Evolutionary conservation across 495 filamentous ascomycete genomes (phyloP).

Genomic region (Xylaria flabelliformis): DNA sequence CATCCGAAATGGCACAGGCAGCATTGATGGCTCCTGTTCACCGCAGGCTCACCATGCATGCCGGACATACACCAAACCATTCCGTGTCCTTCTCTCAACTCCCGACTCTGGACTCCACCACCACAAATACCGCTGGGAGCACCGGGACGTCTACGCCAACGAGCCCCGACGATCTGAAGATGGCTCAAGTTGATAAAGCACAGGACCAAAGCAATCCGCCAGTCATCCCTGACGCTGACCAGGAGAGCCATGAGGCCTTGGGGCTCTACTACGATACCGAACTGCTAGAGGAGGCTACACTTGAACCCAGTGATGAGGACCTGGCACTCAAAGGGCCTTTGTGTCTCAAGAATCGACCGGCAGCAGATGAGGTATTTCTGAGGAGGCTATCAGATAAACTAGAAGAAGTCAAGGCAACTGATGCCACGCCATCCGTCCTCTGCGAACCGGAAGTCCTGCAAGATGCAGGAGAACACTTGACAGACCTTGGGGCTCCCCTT

Average conservation of each 20-base stretch:
- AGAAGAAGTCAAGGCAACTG: slow-evolving; percentile 45
- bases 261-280: neutral
- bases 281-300: slow-evolving; percentile 6
- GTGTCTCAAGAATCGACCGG: slow-evolving; percentile 53
- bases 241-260: neutral
- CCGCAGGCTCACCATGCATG: slow-evolving; percentile 55
- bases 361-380: slow-evolving; percentile 56
- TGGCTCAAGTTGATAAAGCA: neutral
- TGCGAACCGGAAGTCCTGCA: slow-evolving; percentile 27
- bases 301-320: slow-evolving; percentile 43
- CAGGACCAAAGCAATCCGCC: slow-evolving; percentile 21
- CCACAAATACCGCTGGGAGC: slow-evolving; percentile 43
- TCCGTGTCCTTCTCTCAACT: slow-evolving; percentile 48
- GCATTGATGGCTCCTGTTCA: slow-evolving; percentile 48
- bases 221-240: neutral
- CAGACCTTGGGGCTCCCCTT: slow-evolving; percentile 1
- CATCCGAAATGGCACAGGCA: slow-evolving; percentile 48
- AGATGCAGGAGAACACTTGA: neutral
- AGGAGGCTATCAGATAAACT: slow-evolving; percentile 50
- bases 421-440: slow-evolving; percentile 48
- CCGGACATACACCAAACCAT: slow-evolving; percentile 56
- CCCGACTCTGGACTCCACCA: slow-evolving; percentile 46
- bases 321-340: slow-evolving; percentile 50
- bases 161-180: slow-evolving; percentile 4
- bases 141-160: slow-evolving; percentile 49